A percentile compares a stretch with the other conserved stretches of the same genome.
phyloP scores from a whole-genome alignment of 257 asterid genomes.

The Nemophila menziesii region DNA sequence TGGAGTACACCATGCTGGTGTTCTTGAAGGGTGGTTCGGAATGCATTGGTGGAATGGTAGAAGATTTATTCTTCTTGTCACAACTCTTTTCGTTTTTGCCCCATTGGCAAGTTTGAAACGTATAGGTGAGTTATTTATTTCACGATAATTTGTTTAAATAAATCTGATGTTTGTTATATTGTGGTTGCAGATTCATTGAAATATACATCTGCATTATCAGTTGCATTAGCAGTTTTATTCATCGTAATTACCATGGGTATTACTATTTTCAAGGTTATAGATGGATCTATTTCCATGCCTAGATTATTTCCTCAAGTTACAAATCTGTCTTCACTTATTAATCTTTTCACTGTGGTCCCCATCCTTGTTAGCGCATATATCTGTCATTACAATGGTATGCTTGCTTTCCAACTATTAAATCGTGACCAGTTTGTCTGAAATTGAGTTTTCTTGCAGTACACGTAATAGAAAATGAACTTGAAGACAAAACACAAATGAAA shows the following conservation, averaged over 20 bases:
- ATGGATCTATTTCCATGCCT: conserved; percentile 66
- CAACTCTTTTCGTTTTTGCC: conserved; percentile 69
- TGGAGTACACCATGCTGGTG: conserved; percentile 93
- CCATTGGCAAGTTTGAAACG: conserved; percentile 94
- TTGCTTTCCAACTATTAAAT: conserved; percentile 8
- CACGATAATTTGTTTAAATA: neutral
- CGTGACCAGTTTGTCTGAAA: too few species aligned
- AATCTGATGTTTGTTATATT: conserved; percentile 11
- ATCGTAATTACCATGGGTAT: conserved; percentile 77
- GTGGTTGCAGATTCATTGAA: conserved; percentile 83
- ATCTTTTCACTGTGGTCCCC: conserved; percentile 89
- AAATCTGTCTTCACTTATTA: conserved; percentile 49
- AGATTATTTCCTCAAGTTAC: conserved; percentile 66
- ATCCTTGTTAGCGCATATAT: conserved; percentile 93
- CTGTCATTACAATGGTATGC: conserved; percentile 91
- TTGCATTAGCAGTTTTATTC: conserved; percentile 88
- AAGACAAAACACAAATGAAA: conserved; percentile 59
- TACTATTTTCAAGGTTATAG: conserved; percentile 59
- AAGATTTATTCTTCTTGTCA: conserved; percentile 51
- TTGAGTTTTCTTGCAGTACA: conserved; percentile 52
- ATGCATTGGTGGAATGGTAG: conserved; percentile 90
- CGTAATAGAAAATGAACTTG: conserved; percentile 85
- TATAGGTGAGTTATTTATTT: conserved; percentile 45
- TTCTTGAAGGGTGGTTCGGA: conserved; percentile 94
- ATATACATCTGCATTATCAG: conserved; percentile 91